Base-by-base conservation (phyloP, 768 basidiomycete species). In the Cytidiella melzeri region DNA sequence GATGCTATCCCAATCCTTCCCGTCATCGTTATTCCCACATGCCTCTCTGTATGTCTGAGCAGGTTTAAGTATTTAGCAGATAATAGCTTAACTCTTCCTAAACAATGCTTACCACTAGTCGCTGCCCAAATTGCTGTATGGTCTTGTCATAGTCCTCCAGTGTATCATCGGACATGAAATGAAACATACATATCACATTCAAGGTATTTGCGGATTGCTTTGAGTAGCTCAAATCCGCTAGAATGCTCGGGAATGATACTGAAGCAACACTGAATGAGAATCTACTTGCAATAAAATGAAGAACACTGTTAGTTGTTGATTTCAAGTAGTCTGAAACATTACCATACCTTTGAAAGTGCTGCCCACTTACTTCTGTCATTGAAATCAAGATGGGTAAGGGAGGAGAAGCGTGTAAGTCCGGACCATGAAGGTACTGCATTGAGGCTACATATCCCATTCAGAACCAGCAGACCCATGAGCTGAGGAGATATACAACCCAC, bases 1-100 rank as follows among this genome's bases (percentile, higher is more conserved):
- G 48, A 19, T 55, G 45, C 54, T 51, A 58, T 36, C 25, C 23
- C 15, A 28, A 28, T 21, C 34, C 37, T 46, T 43, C 24, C 20
- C 12, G 5, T 43, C n/a, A n/a, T 24, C 11, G 23, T 44, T 39
- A 53, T 10, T 13, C 4, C 20, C 28, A 26, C 30, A 49, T 43
- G 20, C 24, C 11, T 18, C 21, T 18, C 36, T 11, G 19, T 27
- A 43, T 12, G 21, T 25, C 30, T 43, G 13, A 15, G 25, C 13
- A 48, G 7, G 11, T 5, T 26, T 15, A 39, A 11, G n/a, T n/a
- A n/a, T n/a, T n/a, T n/a, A n/a, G n/a, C n/a, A n/a, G n/a, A n/a
- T n/a, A n/a, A n/a, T n/a, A n/a, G n/a, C n/a, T n/a, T n/a, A n/a
- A n/a, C n/a, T n/a, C n/a, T n/a, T n/a, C n/a, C n/a, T n/a, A n/a